Evolutionary conservation across 768 basidiomycete species (phyloP), one percentile per base, ranked within the genome.

Genomic region (Mycena pura): DNA sequence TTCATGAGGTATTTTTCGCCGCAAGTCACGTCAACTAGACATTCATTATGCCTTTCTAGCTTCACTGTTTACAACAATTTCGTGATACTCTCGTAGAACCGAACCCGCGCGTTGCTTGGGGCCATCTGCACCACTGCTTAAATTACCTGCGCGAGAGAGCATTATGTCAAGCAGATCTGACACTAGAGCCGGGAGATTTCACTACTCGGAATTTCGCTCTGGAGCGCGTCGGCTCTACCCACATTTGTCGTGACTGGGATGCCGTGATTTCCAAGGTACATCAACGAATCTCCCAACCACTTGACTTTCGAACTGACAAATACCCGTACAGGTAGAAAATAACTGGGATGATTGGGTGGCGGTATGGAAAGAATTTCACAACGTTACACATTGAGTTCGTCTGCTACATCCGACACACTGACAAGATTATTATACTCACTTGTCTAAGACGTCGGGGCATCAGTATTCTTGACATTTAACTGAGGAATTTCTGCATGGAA

Each of bases 111-210:
- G 50, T 51, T 21, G 32, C 45, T 45, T 59, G 49, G 60, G 70
- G 60, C 0, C 77, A 80, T 56, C 68, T 76, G 8, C 64, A 74
- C 40, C 84, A 84, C 63, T 85, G 83, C 65, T 69, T 81, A 52
- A 82, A 82, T 49, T 84, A 83, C 66, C 68, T 86, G 45, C 73
- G 83, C 15, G 75, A 82, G 65, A 76, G 74, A 70, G 70, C 74
- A 0, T 72, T 85, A 24, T 86, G 84, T 63, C 68, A 72, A 9
- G 77, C 82, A 11, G 83, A 84, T 64, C 69, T 78, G 25, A 83
- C 82, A 1, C 70, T 86, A 31, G 84, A 85, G 45, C 77, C 77
- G 0, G 81, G 73, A 13, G 79, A 79, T 54, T 79, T 80, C 49
- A 69, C 64, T 22, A 64, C 63, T 36, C 64, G 75, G 11, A 73